Evolutionary conservation across 2,329 filamentous ascomycete species (phyloP), one percentile per base, ranked within the genome.

Genomic region (Bipolaris victoriae): DNA sequence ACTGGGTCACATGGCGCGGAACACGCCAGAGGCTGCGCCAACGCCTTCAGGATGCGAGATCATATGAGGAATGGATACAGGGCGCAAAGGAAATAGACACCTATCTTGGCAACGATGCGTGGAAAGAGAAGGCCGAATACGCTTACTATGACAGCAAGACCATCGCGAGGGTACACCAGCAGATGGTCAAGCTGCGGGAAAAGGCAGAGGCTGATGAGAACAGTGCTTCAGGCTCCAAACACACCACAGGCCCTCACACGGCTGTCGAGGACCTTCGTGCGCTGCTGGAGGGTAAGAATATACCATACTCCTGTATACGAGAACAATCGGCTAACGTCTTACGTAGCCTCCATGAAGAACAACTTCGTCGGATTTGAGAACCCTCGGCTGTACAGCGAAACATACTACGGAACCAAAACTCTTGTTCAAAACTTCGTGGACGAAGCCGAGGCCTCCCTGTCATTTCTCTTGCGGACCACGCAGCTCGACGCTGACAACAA

Each of bases 311-410:
- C 3, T 29, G 10, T 36, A 24, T 2, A 22, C 2, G 15, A 2
- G 11, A 7, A 15, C 10, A 31, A 11, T 0, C 4, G 13, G 16
- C 53, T 55, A 51, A 56, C 35, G 15, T 13, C 18, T 1, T 43
- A 40, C 36, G 10, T 18, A 52, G 91, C 91, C 13, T 98, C 93
- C 73, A 90, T 97, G 67, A 99, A 97, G 83, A 96, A 93, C 77
- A 98, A 99, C 73, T 99, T 98, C 77, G 92, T 91, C 16, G 95
- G 95, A 0, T 88, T 97, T 13, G 95, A 99, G 76, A 98, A 97
- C 69, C 88, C 94, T 9, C 86, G 92, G 52, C 79, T 99, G n/a
- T 99, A 99, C 75, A 96, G 91, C 69, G 93, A 98, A 79, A 96
- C 94, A 3, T 99, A 99, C 74, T 97, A 92, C 67, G 95, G 95